Conservation (phyloP, 176 grass and related monocot genomes). For the Aegilops bicornis region DNA sequence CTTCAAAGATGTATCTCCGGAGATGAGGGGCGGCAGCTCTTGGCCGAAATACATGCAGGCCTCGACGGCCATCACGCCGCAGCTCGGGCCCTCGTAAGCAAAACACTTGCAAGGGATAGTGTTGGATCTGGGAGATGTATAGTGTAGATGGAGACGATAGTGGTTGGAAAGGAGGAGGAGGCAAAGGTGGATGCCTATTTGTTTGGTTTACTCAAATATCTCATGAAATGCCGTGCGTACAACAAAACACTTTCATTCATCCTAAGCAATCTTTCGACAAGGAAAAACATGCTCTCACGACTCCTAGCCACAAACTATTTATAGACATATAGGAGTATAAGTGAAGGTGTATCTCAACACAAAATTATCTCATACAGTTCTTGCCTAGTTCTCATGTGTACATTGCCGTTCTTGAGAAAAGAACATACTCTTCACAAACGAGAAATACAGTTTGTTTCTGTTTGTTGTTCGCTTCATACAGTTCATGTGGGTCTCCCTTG, state of each 20-base stretch:
- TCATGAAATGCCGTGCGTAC: too few species aligned
- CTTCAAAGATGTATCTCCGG: too few species aligned
- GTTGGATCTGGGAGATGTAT: too few species aligned
- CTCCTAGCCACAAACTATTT: not conserved
- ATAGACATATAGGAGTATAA: not conserved
- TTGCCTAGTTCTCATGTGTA: not conserved
- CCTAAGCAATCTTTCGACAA: not conserved
- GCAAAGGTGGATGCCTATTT: not conserved
- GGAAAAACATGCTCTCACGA: not conserved
- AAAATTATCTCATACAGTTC: not conserved
- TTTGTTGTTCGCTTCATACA: not conserved
- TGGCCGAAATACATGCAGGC: too few species aligned
- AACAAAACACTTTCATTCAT: not conserved
- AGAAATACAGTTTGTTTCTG: not conserved
- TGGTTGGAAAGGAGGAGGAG: too few species aligned
- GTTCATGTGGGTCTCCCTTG: not conserved
- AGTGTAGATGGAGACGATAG: too few species aligned
- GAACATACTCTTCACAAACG: not conserved
- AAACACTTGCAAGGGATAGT: too few species aligned
- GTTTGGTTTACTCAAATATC: not conserved
- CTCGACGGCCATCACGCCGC: too few species aligned
- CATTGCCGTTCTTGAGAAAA: not conserved
- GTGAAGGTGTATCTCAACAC: not conserved
- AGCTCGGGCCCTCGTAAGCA: too few species aligned
- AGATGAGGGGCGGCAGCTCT: too few species aligned